phyloP scores from a whole-genome alignment of 768 basidiomycete genomes.

The Lactifluus volemus region DNA sequence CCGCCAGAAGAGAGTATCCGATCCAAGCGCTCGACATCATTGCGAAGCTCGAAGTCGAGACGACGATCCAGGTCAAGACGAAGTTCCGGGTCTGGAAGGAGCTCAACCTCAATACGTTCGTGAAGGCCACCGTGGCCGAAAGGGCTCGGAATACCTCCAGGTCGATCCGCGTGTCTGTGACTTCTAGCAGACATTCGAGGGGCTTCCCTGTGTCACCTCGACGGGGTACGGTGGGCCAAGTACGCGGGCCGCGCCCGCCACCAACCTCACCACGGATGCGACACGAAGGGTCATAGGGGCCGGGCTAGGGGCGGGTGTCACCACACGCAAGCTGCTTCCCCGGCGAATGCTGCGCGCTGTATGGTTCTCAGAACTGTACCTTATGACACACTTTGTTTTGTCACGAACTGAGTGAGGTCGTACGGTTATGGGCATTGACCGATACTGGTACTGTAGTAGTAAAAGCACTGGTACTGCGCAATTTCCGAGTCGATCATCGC shows the following conservation, averaged over 20 bases:
- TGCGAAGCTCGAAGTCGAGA: slow-evolving; percentile 1
- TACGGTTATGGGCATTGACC: background rate
- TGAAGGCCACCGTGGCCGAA: background rate
- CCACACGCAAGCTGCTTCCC: background rate
- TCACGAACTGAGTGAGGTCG: background rate
- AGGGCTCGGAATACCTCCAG: background rate
- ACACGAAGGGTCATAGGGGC: background rate
- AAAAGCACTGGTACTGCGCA: background rate
- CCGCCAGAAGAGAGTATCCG: background rate
- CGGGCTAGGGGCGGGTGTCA: background rate
- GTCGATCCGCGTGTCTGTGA: background rate
- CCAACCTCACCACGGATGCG: background rate
- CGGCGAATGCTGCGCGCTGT: background rate
- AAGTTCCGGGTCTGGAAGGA: slow-evolving; percentile 4
- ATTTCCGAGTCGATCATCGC: background rate
- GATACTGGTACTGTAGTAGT: no score
- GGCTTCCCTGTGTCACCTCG: background rate
- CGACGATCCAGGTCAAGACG: background rate
- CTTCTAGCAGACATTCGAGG: background rate
- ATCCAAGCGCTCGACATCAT: background rate
- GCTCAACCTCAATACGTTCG: slow-evolving; percentile 5
- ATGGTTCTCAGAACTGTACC: background rate
- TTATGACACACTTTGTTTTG: background rate
- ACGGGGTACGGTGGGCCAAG: background rate
- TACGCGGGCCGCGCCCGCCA: slow-evolving; percentile 12